These are phyloP conservation scores for Waitea zeae DNA, from an alignment of 1,284 basidiomycete genomes.

Conservation along the genomic window DNA sequence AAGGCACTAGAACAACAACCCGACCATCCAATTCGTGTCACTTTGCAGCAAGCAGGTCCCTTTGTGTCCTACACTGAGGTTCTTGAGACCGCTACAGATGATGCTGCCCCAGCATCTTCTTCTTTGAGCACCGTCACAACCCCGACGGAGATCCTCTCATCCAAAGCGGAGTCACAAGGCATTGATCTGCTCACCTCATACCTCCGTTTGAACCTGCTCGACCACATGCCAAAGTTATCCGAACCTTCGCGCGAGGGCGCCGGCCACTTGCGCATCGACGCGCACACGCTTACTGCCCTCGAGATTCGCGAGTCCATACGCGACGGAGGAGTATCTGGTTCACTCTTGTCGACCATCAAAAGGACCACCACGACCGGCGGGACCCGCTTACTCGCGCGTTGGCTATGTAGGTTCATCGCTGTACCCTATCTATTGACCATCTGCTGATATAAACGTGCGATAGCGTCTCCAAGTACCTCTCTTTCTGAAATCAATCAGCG, in stretches of 20 bases:
- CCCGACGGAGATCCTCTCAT: background rate
- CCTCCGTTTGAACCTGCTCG: slow-evolving; percentile 57
- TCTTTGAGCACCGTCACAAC: too few species aligned
- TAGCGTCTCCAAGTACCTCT: slow-evolving; percentile 79
- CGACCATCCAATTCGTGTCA: slow-evolving; percentile 25
- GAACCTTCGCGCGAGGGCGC: slow-evolving; percentile 42
- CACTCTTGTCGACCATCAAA: slow-evolving; percentile 62
- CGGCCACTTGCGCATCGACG: slow-evolving; percentile 78
- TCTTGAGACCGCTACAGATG: slow-evolving; percentile 6
- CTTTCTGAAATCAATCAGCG: slow-evolving; percentile 54
- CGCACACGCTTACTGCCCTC: slow-evolving; percentile 77
- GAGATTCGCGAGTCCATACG: slow-evolving; percentile 71
- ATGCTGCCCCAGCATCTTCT: too few species aligned
- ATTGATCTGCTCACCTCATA: slow-evolving; percentile 53
- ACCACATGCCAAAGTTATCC: slow-evolving; percentile 56
- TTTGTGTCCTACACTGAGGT: slow-evolving; percentile 27
- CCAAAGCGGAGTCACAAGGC: too few species aligned
- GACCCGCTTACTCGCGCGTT: slow-evolving; percentile 47
- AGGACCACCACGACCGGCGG: slow-evolving; percentile 73
- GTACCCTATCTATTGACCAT: slow-evolving; percentile 1
- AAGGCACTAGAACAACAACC: slow-evolving; percentile 18
- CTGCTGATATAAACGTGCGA: slow-evolving; percentile 4
- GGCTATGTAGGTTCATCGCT: slow-evolving; percentile 54
- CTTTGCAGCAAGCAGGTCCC: slow-evolving; percentile 31
- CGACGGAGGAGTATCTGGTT: slow-evolving; percentile 61